Base-by-base conservation (phyloP, 495 filamentous ascomycete genomes). In the Penicillium waksmanii region DNA sequence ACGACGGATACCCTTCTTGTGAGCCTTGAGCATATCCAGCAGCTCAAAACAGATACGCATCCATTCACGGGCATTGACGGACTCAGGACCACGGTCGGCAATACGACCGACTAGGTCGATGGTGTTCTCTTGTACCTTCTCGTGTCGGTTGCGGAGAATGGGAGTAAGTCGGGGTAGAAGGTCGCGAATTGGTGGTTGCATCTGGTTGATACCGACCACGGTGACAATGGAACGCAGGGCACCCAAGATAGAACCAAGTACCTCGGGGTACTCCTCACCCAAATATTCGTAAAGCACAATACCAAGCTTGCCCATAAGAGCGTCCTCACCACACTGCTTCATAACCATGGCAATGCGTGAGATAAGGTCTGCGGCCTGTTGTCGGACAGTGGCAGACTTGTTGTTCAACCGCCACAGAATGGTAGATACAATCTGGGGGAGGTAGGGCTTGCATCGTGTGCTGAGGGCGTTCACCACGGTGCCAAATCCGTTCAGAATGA, bases 31-130 rank as follows among this genome's bases (percentile, higher is more conserved):
- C 95, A 99, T 98, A 77, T 99, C 96, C 38, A 98, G 84, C 49
- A 99, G 81, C 80, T 99, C 96, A 73, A 98, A 99, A 78, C 96
- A 98, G 72, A 99, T 99, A 66, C 96, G 86, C 96, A 99, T 98
- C 96, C 96, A 98, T 73, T 99, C 96, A 69, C 95, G 86, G 15
- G 96, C 93, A 68, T 96, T 96, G 67, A 99, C 96, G 53, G 87
- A 91, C 69, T 98, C 94, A 9, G 96, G 92, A 12, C 95, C 96
- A 64, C 96, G 90, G 72, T 99, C 96, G 42, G 96, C 96, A 65
- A 98, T 98, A 81, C 96, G 95, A 62, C 96, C 96, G 46, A 99
- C 95, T 5, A 99, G 82, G 70, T 99, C 96, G 66, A 99, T 98
- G n/a, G 95, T 97, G 75, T 99, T 99, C 65, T 99, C 96, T 73